Percentiles rank a stretch among this genome's conserved stretches.
These are phyloP conservation scores for Clonostachys rosea DNA, from an alignment of 2,329 filamentous ascomycete genomes.

Conservation along the genomic window DNA sequence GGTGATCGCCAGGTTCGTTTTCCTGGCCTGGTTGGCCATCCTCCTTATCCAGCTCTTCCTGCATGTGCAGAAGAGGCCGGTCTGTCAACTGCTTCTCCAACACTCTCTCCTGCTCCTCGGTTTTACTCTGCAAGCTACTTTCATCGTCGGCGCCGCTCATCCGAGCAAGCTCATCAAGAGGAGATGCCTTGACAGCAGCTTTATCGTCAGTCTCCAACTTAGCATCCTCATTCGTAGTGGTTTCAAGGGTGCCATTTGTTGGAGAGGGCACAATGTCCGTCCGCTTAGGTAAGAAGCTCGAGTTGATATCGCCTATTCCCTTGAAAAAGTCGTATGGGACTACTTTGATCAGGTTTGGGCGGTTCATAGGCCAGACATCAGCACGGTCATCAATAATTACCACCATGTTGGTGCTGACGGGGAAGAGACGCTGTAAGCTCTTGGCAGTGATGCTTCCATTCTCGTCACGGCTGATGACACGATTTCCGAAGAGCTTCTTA, in stretches of 20 bases:
- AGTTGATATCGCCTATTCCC: conserved; percentile 97
- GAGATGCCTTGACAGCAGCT: conserved; percentile 24
- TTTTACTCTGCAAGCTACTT: conserved; percentile 66
- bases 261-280: conserved; percentile 39
- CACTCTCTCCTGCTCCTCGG: conserved; percentile 79
- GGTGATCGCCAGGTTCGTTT: conserved; percentile 15
- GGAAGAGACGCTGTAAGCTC: conserved; percentile 85
- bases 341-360: conserved; percentile 90
- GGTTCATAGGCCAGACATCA: conserved; percentile 91
- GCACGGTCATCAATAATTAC: conserved; percentile 97
- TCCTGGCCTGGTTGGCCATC: conserved; percentile 13
- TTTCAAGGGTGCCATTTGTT: conserved; percentile 6
- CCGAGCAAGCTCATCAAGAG: conserved; percentile 70
- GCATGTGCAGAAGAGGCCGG: conserved; percentile 83
- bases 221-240: background rate
- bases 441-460: conserved; percentile 92
- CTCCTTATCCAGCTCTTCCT: conserved; percentile 83
- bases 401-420: conserved; percentile 97
- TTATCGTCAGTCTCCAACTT: conserved; percentile 2
- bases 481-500: conserved; percentile 83
- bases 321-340: conserved; percentile 97
- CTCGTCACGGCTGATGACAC: conserved; percentile 94
- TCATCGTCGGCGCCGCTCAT: conserved; percentile 71
- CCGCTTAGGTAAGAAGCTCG: conserved; percentile 86
- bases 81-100: conserved; percentile 87